Base-by-base conservation (phyloP, 306 rosid species). In the Sindora glabra region DNA sequence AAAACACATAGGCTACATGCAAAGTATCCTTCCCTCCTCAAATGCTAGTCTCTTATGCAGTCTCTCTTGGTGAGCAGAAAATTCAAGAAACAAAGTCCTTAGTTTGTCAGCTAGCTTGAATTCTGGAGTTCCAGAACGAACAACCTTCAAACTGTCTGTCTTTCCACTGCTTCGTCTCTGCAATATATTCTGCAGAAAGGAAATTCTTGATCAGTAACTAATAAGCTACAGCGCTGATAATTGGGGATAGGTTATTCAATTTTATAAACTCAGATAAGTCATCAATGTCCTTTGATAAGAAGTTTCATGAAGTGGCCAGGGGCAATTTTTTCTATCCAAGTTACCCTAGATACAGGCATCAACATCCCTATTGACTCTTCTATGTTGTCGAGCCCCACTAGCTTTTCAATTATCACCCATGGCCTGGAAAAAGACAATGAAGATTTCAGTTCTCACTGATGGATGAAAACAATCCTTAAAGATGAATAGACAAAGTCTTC, bases 381-480 rank as follows among this genome's bases (percentile, higher is more conserved):
- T 11, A 76, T 65, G 5, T 65, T 19, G 49, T 73, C 51, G 18
- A 29, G 73, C 33, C 85, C 74, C 1, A 55, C 56, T 42, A 62
- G 11, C 65, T 54, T 73, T 41, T 77, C 91, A 23, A 68, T 72
- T 40, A 85, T 48, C 41, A 85, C 81, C 96, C 86, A 90, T 19
- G 97, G 97, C 83, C 96, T 90, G 87, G 38, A 62, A 74, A 74
- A 42, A 55, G 67, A 50, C 17, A 69, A 37, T 13, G 48, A 47
- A 61, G 42, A 12, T 39, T 67, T 17, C 40, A 68, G 33, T 60
- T 39, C 34, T 29, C 49, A 54, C 23, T 40, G 19, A 63, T 16
- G 54, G 57, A 62, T 10, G 38, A 53, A 56, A 24, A 41, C 26
- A 52, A 55, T 8, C 27, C 49, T 32, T n/a, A n/a, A n/a, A n/a